Evolutionary conservation across 495 filamentous ascomycete genomes (phyloP).

Genomic region (Sordaria brevicollis): DNA sequence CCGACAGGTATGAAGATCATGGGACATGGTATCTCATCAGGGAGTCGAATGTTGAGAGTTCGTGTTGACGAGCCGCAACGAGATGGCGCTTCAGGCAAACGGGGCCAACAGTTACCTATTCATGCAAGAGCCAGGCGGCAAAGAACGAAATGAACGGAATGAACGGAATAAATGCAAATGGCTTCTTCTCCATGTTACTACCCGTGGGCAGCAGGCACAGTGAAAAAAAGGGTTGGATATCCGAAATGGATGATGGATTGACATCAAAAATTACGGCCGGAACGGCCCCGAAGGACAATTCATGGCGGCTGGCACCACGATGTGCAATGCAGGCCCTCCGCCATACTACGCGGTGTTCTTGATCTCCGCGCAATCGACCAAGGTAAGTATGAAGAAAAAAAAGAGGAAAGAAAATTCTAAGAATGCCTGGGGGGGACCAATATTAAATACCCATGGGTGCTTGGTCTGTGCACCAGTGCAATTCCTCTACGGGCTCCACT

Average conservation of each 20-base stretch:
- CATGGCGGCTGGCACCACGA: constrained; percentile 12
- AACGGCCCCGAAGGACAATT: constrained; percentile 19
- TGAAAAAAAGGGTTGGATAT: constrained; percentile 10
- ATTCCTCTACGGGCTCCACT: background rate
- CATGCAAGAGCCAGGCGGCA: too few species aligned
- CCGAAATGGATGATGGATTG: constrained; percentile 1
- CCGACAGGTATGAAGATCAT: background rate
- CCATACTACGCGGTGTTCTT: constrained; percentile 10
- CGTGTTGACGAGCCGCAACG: too few species aligned
- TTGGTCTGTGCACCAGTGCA: constrained; percentile 9
- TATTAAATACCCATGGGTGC: background rate
- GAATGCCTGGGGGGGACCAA: background rate
- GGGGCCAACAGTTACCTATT: too few species aligned
- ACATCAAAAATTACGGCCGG: constrained; percentile 16
- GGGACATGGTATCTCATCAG: too few species aligned
- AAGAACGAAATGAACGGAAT: too few species aligned
- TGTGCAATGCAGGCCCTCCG: constrained; percentile 16
- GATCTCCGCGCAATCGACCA: constrained; percentile 13
- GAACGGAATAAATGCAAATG: background rate
- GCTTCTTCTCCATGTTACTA: constrained; percentile 11
- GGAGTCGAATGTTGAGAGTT: too few species aligned
- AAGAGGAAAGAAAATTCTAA: constrained; percentile 7
- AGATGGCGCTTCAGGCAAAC: too few species aligned
- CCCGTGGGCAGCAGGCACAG: constrained; percentile 7
- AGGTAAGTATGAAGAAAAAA: constrained; percentile 20